Percentiles rank a stretch among this genome's conserved stretches.
These are phyloP conservation scores for Volvox reticuliferus DNA, from an alignment of 139 green algal genomes.

Conservation along the genomic window DNA sequence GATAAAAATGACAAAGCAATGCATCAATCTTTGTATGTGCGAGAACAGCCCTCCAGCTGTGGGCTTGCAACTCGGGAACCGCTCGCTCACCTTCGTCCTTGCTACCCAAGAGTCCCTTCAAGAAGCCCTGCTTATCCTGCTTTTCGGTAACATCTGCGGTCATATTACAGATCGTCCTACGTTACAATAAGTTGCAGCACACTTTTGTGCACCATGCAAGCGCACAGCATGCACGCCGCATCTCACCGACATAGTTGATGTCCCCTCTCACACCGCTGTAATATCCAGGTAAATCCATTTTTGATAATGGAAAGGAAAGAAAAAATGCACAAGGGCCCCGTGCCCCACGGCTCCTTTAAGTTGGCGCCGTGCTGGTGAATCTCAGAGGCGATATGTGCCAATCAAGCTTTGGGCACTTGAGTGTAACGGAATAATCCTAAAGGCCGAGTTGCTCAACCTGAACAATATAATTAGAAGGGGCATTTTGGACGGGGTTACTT, in stretches of 20 bases:
- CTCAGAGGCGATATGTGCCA: not conserved
- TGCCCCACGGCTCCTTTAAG: not conserved
- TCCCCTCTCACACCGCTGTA: slow-evolving; percentile 22
- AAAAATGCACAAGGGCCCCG: not conserved
- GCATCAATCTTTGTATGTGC: too few relatives aligned
- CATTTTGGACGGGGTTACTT: slow-evolving; percentile 12
- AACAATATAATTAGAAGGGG: not conserved
- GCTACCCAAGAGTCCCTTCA: slow-evolving; percentile 44
- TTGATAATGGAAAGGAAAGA: not conserved
- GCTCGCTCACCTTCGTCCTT: slow-evolving; percentile 39
- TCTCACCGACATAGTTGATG: slow-evolving; percentile 8
- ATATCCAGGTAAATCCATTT: slow-evolving; percentile 22
- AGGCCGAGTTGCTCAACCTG: slow-evolving; percentile 19
- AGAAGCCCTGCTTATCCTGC: slow-evolving; percentile 44
- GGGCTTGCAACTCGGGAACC: not conserved
- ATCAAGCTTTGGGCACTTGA: not conserved
- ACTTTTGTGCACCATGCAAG: not conserved
- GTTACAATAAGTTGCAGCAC: too few relatives aligned
- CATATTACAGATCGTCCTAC: not conserved
- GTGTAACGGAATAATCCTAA: not conserved
- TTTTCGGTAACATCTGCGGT: slow-evolving; percentile 10
- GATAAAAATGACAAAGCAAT: too few relatives aligned
- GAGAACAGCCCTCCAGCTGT: not conserved
- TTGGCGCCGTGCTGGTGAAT: slow-evolving; percentile 1
- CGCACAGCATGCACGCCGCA: not conserved